Evolutionary conservation across 805 yeast species (phyloP).

Genomic region (Ogataea nitratoaversa): DNA sequence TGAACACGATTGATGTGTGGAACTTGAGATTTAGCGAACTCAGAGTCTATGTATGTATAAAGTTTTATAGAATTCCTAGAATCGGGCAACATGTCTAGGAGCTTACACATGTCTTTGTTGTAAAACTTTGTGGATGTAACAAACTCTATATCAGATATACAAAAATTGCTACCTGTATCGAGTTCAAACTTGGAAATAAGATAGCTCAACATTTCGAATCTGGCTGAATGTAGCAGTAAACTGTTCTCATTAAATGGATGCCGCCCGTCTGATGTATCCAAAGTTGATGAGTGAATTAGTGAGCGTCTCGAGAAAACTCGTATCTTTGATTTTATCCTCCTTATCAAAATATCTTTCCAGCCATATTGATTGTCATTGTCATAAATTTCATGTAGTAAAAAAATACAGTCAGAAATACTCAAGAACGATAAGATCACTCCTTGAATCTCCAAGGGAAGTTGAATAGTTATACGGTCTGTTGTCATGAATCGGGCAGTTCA

Average conservation of each 20-base stretch:
- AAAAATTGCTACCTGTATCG: constrained; percentile 1
- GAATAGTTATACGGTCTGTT: too few relatives aligned
- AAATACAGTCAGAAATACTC: constrained; percentile 5
- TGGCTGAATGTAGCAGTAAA: constrained; percentile 4
- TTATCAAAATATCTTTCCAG: constrained; percentile 8
- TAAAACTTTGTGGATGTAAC: constrained; percentile 3
- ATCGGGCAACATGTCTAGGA: constrained; percentile 4
- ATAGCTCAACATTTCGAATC: constrained; percentile 3
- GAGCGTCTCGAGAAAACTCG: constrained; percentile 8
- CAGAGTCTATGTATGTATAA: constrained; percentile 3
- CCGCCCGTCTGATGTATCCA: neutral
- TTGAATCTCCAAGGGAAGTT: constrained; percentile 9
- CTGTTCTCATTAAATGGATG: constrained; percentile 3
- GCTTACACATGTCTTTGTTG: neutral
- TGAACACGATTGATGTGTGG: neutral
- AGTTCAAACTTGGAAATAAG: constrained; percentile 1
- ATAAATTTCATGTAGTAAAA: constrained; percentile 3
- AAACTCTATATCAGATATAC: constrained; percentile 4
- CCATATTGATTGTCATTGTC: constrained; percentile 3
- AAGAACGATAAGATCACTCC: constrained; percentile 8
- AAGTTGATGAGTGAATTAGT: constrained; percentile 2
- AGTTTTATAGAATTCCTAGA: constrained; percentile 3
- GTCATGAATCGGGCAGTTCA: too few relatives aligned
- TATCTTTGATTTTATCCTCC: constrained; percentile 3
- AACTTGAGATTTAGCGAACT: neutral